Evolutionary conservation across 2,329 filamentous ascomycete species (phyloP), one percentile per base, ranked within the genome.

Genomic region (Talaromyces sp.): DNA sequence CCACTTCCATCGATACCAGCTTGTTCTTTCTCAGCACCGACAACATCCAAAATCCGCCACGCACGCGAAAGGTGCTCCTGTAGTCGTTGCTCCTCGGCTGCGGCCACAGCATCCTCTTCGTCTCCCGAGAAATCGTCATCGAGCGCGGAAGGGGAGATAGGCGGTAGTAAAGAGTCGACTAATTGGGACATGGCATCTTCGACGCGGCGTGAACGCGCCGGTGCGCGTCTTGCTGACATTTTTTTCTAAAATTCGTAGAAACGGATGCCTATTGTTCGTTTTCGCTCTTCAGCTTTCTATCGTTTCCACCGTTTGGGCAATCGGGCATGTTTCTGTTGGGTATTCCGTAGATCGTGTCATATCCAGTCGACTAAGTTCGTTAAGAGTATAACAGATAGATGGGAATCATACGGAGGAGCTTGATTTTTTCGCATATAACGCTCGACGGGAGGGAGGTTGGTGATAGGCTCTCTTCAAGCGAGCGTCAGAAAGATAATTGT

Each of bases 131-230:
- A 72, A 49, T 76, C 71, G 64, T 74, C 71, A 53, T 69, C 70
- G 19, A 75, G 65, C 34, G 71, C 70, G 45, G 73, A 68, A 25
- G 72, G 69, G n/a, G 76, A 70, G 40, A 77, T 70, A 25, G 76
- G 72, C 29, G 78, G 78, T 49, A 77, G 72, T 47, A 80, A 71
- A 56, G 77, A 78, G 58, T 79, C 78, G 71, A 80, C 73, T 27
- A 80, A 74, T 69, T 80, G 78, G 64, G 76, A 77, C 66, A 80
- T 73, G 43, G 78, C 78, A 67, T 80, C 78, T 61, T 80, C 78
- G 67, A 80, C 75, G 67, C 78, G 78, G 67, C 78, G 78, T 58
- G 75, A 74, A 66, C 78, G 78, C 63, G 73, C 68, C 61, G 69
- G 62, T 15, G 74, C 67, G 36, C 75, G 74, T 61, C 75, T 73